Base-by-base conservation (phyloP, 257 asterid species). In the Coffea eugenioides region DNA sequence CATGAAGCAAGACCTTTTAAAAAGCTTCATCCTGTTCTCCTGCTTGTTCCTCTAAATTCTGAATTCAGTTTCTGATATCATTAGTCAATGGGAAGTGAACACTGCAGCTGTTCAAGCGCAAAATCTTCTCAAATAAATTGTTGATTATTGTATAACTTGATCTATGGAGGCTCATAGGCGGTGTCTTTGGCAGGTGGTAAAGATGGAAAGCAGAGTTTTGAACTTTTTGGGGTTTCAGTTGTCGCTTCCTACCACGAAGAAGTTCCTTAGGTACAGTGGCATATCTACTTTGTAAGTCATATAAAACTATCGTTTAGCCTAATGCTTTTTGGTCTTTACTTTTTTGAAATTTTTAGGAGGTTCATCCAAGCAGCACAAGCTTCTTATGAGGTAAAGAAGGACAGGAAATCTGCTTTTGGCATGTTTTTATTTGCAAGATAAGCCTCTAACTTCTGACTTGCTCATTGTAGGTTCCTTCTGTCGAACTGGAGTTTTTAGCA, bases 361-460 rank as follows among this genome's bases (percentile, higher is more conserved):
- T 96, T 90, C 86, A 85, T 94, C 86, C 99, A 92, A 90, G 98
- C 99, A 83, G 98, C 99, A 74, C 99, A 94, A 77, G 89, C 83
- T 83, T 92, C 92, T 77, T 92, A 85, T 65, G 79, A 91, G 96
- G 98, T 96, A 87, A 78, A 56, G 59, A 43, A 82, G 73, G 25
- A 71, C 43, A 13, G 10, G 75, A 54, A 57, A 27, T 79, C 61
- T 39, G 54, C 80, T 82, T 23, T 56, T 71, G 59, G 75, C 64
- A 66, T 31, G 36, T 57, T 61, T 39, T 11, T 16, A 57, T 16
- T 45, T 2, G 13, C 69, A 61, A n/a, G 79, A 82, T 39, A 81
- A 83, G 67, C 80, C 69, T 80, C 76, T 69, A 48, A 68, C 75
- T 62, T 27, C 73, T 76, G 69, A 72, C 76, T 51, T 69, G 82